Percentiles rank a stretch among this genome's conserved stretches.
These are phyloP conservation scores for Cercospora zeae-maydis DNA, from an alignment of 2,329 filamentous ascomycete species.

Conservation along the genomic window DNA sequence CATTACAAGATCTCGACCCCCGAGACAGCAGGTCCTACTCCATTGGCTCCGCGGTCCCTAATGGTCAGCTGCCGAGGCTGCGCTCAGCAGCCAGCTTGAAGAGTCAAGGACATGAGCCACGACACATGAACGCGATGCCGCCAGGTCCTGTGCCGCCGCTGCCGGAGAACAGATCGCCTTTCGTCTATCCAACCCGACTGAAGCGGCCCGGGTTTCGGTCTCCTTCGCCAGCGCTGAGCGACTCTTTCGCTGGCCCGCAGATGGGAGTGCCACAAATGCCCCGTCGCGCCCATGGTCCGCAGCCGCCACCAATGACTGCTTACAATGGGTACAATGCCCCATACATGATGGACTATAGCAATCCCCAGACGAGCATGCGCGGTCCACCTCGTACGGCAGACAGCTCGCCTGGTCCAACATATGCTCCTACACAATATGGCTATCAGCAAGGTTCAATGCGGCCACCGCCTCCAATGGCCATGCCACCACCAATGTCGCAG, in stretches of 20 bases:
- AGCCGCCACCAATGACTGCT: conserved; percentile 26
- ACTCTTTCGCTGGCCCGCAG: conserved; percentile 34
- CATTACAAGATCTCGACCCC: conserved; percentile 23
- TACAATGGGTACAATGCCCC: conserved; percentile 34
- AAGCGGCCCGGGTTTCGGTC: conserved; percentile 43
- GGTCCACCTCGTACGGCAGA: conserved; percentile 28
- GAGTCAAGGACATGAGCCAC: conserved; percentile 38
- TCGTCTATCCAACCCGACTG: conserved; percentile 43
- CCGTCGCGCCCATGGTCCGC: conserved; percentile 24
- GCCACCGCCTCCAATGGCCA: conserved; percentile 20
- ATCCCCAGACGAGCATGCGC: conserved; percentile 26
- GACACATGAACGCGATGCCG: conserved; percentile 30
- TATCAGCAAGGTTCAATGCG: conserved; percentile 30
- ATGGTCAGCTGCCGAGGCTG: conserved; percentile 40
- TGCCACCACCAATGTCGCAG: conserved; percentile 24
- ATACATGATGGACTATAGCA: conserved; percentile 27
- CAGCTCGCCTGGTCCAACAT: conserved; percentile 25
- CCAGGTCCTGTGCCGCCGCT: conserved; percentile 34
- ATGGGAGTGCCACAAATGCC: conserved; percentile 28
- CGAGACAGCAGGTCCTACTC: conserved; percentile 45
- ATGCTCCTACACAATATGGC: conserved; percentile 29
- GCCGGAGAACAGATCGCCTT: conserved; percentile 39
- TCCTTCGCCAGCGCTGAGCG: conserved; percentile 45
- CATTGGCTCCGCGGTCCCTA: conserved; percentile 38
- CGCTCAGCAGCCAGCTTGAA: conserved; percentile 47